Percentiles rank a stretch among this genome's conserved stretches.
Conservation (phyloP, 2,329 filamentous ascomycete species). For the Microdochium nivale region DNA sequence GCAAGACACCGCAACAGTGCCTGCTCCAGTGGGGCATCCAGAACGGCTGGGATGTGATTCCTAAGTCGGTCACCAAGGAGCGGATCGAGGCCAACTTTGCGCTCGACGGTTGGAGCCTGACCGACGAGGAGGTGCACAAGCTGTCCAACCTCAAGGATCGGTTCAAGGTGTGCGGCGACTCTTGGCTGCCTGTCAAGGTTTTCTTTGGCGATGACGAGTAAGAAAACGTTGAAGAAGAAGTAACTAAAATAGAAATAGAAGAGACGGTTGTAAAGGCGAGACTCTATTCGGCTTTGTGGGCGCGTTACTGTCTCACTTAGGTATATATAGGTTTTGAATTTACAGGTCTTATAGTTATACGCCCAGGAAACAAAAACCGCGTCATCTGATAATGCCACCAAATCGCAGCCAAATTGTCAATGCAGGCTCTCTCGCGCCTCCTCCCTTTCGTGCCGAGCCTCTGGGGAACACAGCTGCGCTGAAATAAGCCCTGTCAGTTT, state of each 20-base stretch:
- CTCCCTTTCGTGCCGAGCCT: no score
- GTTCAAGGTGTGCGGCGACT: conserved; percentile 75
- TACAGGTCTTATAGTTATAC: no score
- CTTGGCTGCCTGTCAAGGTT: conserved; percentile 66
- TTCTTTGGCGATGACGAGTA: conserved; percentile 81
- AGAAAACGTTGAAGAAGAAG: not conserved
- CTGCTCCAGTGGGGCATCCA: conserved; percentile 73
- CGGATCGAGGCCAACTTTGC: conserved; percentile 72
- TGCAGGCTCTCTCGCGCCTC: no score
- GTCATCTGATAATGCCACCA: no score
- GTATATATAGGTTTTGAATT: no score
- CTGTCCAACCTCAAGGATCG: conserved; percentile 62
- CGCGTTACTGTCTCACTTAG: no score
- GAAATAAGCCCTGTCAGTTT: no score
- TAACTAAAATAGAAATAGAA: not conserved
- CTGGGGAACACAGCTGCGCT: no score
- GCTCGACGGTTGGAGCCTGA: conserved; percentile 65
- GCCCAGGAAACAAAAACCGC: no score
- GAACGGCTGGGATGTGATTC: conserved; percentile 76
- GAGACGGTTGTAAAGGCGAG: not conserved
- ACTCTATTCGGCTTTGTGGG: no score
- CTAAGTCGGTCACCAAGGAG: conserved; percentile 68
- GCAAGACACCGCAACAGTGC: conserved; percentile 66
- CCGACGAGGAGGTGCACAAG: conserved; percentile 60
- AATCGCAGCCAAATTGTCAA: no score